These are phyloP conservation scores for Penicillium sp. DNA, from an alignment of 2,329 filamentous ascomycete species.

Conservation along the genomic window DNA sequence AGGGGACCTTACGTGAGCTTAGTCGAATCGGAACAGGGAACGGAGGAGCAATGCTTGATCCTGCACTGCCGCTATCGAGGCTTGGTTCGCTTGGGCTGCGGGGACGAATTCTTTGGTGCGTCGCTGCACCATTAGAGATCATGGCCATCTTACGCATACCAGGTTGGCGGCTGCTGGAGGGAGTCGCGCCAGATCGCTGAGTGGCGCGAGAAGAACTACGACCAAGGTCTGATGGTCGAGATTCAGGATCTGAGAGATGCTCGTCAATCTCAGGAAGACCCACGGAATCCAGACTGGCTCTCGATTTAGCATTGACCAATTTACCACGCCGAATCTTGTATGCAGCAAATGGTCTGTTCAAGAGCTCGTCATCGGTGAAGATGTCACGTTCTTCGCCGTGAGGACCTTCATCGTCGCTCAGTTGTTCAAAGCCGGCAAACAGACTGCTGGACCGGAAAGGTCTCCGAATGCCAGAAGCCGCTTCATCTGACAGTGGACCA, in stretches of 20 bases:
- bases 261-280: constrained; percentile 40
- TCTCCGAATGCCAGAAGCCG: constrained; percentile 61
- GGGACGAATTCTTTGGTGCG: constrained; percentile 63
- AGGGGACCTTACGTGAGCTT: constrained; percentile 73
- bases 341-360: constrained; percentile 45
- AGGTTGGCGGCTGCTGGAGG: constrained; percentile 47
- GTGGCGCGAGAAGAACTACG: constrained; percentile 13
- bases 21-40: constrained; percentile 89
- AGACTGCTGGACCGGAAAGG: constrained; percentile 77
- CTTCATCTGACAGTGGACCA: constrained; percentile 62
- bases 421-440: constrained; percentile 79
- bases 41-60: constrained; percentile 59
- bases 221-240: constrained; percentile 23
- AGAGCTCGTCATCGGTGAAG: constrained; percentile 46
- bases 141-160: constrained; percentile 75
- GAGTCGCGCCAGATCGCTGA: constrained; percentile 39
- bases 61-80: constrained; percentile 39
- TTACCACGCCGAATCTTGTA: constrained; percentile 45
- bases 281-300: constrained; percentile 33
- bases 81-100: constrained; percentile 48
- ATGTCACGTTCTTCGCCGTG: constrained; percentile 29
- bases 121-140: constrained; percentile 74
- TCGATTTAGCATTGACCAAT: constrained; percentile 37
- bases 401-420: constrained; percentile 51
- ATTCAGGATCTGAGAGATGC: constrained; percentile 32